Percentiles rank a stretch among this genome's conserved stretches.
Evolutionary conservation across 139 green algal species (phyloP).

Genomic region (Auxenochlorella pyrenoidosa): DNA sequence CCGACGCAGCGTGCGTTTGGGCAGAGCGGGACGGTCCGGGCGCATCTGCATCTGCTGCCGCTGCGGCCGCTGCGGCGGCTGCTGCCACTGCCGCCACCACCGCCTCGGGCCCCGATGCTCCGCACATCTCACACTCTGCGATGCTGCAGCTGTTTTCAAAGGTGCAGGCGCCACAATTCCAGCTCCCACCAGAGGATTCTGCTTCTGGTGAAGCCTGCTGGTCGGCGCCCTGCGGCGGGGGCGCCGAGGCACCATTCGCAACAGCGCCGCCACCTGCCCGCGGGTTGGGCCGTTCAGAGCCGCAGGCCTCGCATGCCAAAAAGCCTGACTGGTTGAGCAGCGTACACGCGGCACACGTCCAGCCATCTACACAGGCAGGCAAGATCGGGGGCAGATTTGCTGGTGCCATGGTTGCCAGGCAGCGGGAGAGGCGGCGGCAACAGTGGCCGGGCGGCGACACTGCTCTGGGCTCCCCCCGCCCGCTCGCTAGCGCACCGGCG

Average conservation of each 20-base stretch:
- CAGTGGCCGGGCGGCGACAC: too few relatives aligned
- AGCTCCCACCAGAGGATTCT: background rate
- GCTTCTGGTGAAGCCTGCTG: background rate
- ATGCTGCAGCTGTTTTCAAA: background rate
- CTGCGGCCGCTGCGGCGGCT: background rate
- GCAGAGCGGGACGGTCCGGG: background rate
- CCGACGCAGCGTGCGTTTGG: background rate
- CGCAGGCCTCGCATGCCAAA: background rate
- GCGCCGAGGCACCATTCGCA: background rate
- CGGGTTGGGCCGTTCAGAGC: background rate
- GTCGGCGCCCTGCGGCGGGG: background rate
- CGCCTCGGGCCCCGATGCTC: background rate
- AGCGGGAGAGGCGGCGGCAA: background rate
- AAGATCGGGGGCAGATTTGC: too few relatives aligned
- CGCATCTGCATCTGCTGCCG: background rate
- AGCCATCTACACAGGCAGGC: background rate
- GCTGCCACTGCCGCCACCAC: background rate
- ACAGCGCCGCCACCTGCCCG: background rate
- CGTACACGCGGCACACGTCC: background rate
- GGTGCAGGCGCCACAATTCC: background rate
- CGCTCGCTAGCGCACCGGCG: background rate
- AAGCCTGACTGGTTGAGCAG: background rate
- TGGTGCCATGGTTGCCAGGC: too few relatives aligned
- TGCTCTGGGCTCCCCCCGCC: too few relatives aligned
- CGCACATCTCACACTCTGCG: constrained; percentile 3